Evolutionary conservation across 1,284 basidiomycete species (phyloP).

Genomic region (Trichosporon sp.): DNA sequence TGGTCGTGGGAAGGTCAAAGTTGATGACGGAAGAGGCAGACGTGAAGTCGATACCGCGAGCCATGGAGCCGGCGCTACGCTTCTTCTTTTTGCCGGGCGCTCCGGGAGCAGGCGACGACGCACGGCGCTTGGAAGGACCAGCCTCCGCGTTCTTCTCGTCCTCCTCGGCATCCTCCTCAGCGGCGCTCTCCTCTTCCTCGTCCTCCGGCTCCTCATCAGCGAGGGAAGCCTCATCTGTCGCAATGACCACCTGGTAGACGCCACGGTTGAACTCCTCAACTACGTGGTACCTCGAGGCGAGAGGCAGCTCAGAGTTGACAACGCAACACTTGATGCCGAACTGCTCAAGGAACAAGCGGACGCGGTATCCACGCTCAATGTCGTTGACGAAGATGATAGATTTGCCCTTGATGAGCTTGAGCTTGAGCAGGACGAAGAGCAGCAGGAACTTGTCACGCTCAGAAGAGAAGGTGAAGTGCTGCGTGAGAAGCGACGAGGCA

Average conservation of each 20-base stretch:
- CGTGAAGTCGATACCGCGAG: constrained; percentile 95
- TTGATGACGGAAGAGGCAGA: constrained; percentile 98
- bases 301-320: constrained; percentile 90
- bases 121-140: constrained; percentile 52
- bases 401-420: constrained; percentile 93
- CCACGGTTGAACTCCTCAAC: constrained; percentile 99
- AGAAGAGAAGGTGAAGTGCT: constrained; percentile 78
- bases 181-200: constrained; percentile 53
- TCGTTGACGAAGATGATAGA: constrained; percentile 97
- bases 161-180: constrained; percentile 56
- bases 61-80: constrained; percentile 80
- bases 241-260: constrained; percentile 98
- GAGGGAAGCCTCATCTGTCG: constrained; percentile 83
- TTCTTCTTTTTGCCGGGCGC: constrained; percentile 41
- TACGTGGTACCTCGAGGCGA: constrained; percentile 95
- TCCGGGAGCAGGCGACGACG: constrained; percentile 38
- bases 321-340: constrained; percentile 97
- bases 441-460: constrained; percentile 96
- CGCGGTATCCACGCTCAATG: constrained; percentile 88
- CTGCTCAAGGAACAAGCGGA: constrained; percentile 96
- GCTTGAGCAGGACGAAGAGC: constrained; percentile 90
- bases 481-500: constrained; percentile 67
- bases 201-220: constrained; percentile 59
- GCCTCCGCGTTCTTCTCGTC: constrained; percentile 46
- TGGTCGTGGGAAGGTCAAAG: constrained; percentile 89